Evolutionary conservation across 352 stramenopile genomes (phyloP).

Genomic region (Phytophthora gonapodyides): DNA sequence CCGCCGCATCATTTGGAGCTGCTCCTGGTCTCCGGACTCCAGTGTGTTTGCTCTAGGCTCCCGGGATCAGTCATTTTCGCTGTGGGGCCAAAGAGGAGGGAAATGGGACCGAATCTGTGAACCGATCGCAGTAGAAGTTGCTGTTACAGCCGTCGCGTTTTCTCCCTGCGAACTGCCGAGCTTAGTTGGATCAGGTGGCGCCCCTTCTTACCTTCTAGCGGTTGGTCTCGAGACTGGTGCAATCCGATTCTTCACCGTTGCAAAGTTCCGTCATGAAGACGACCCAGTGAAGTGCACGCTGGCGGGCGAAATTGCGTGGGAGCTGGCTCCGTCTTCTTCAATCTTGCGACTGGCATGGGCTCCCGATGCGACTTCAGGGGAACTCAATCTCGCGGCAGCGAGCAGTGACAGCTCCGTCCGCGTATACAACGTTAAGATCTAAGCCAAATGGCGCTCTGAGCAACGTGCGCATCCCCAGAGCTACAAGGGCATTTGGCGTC

Average conservation of each 20-base stretch:
- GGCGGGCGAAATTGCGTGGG: slow-evolving; percentile 26
- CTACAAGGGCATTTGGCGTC: neutral
- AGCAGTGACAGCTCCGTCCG: slow-evolving; percentile 64
- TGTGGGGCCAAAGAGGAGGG: slow-evolving; percentile 42
- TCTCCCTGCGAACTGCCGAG: slow-evolving; percentile 21
- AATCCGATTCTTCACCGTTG: slow-evolving; percentile 47
- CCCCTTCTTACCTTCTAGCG: slow-evolving; percentile 43
- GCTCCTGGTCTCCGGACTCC: slow-evolving; percentile 70
- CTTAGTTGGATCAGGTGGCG: neutral
- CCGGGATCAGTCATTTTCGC: slow-evolving; percentile 63
- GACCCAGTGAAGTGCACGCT: slow-evolving; percentile 10
- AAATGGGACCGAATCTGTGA: slow-evolving; percentile 34
- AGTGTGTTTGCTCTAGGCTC: slow-evolving; percentile 61
- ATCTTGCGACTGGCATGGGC: slow-evolving; percentile 62
- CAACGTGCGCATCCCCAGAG: neutral
- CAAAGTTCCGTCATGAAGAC: neutral
- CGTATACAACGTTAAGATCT: slow-evolving; percentile 39
- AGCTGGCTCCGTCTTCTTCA: slow-evolving; percentile 38
- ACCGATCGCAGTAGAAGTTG: slow-evolving; percentile 36
- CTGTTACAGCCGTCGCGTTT: slow-evolving; percentile 73
- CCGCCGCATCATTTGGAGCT: slow-evolving; percentile 84
- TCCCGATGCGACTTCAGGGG: slow-evolving; percentile 1
- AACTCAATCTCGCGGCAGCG: slow-evolving; percentile 39
- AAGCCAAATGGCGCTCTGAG: neutral
- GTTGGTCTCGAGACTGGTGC: slow-evolving; percentile 65